Conservation (phyloP, 2,329 filamentous ascomycete species). For the Colletotrichum sublineola region DNA sequence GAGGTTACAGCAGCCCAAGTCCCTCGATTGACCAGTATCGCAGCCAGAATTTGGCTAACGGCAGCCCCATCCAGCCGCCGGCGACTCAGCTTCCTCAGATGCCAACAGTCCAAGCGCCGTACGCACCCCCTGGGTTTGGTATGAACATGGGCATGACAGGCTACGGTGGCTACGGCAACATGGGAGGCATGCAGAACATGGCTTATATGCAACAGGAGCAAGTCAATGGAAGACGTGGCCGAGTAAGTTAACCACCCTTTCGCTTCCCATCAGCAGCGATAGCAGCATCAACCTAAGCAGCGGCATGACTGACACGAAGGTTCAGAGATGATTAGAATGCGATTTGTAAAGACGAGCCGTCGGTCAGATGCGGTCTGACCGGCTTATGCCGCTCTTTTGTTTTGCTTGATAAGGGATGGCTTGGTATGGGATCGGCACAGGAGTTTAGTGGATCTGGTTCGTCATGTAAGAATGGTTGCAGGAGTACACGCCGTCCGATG, state of each 20-base stretch:
- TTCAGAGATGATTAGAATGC: conserved; percentile 36
- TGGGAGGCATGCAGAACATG: conserved; percentile 62
- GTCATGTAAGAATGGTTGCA: conserved; percentile 43
- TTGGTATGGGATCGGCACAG: conserved; percentile 42
- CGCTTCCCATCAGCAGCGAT: conserved; percentile 10
- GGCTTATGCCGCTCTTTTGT: conserved; percentile 40
- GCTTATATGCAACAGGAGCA: conserved; percentile 70
- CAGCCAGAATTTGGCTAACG: conserved; percentile 63
- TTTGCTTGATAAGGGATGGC: conserved; percentile 36
- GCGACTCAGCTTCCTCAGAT: conserved; percentile 57
- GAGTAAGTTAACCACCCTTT: conserved; percentile 63
- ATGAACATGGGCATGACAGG: conserved; percentile 62
- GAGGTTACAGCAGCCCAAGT: conserved; percentile 63
- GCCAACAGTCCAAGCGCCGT: conserved; percentile 58
- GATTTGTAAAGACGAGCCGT: conserved; percentile 28
- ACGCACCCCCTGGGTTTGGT: conserved; percentile 63
- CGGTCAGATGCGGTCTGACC: conserved; percentile 39
- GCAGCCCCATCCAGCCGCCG: conserved; percentile 64
- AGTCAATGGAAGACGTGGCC: conserved; percentile 68
- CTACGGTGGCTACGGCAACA: conserved; percentile 61
- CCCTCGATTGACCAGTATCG: conserved; percentile 69
- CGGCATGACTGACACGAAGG: conserved; percentile 31
- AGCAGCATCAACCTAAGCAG: conserved; percentile 12
- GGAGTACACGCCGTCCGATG: conserved; percentile 40
- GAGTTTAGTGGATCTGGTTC: conserved; percentile 42